A percentile compares a stretch with the other conserved stretches of the same genome.
Evolutionary conservation across 306 rosid species (phyloP).

Genomic region (Gleditsia sinensis): DNA sequence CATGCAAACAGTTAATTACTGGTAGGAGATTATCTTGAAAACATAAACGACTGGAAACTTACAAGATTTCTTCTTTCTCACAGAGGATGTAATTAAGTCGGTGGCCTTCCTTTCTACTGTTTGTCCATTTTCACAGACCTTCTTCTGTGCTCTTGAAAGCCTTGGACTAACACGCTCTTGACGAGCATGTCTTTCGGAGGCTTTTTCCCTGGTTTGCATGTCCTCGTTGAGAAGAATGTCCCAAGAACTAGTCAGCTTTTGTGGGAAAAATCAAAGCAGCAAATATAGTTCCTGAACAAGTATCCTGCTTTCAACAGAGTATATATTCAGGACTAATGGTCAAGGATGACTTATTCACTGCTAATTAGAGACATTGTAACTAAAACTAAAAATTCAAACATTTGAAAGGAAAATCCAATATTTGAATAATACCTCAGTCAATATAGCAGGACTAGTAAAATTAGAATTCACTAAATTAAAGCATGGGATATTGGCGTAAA

Average conservation of each 20-base stretch:
- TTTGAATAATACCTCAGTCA: background rate
- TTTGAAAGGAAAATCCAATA: background rate
- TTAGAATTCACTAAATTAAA: no score
- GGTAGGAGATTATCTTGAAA: background rate
- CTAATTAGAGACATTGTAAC: background rate
- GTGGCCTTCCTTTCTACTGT: conserved; percentile 59
- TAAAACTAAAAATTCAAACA: background rate
- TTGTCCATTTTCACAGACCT: conserved; percentile 53
- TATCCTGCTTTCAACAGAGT: conserved; percentile 17
- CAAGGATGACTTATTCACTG: background rate
- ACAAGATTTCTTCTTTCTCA: conserved; percentile 68
- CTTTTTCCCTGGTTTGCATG: conserved; percentile 82
- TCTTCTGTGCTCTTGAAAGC: conserved; percentile 73
- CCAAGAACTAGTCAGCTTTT: no score
- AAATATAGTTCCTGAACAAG: conserved; percentile 24
- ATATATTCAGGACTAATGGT: conserved; percentile 10
- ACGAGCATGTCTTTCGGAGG: conserved; percentile 51
- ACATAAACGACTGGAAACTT: conserved; percentile 34
- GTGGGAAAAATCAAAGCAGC: no score
- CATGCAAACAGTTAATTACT: background rate
- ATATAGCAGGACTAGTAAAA: no score
- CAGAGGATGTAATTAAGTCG: conserved; percentile 74
- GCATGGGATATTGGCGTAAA: background rate
- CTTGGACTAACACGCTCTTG: conserved; percentile 57
- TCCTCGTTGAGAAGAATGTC: conserved; percentile 31